Base-by-base conservation (phyloP, 176 grass and related monocot genomes). In the Rhynchospora breviuscula region DNA sequence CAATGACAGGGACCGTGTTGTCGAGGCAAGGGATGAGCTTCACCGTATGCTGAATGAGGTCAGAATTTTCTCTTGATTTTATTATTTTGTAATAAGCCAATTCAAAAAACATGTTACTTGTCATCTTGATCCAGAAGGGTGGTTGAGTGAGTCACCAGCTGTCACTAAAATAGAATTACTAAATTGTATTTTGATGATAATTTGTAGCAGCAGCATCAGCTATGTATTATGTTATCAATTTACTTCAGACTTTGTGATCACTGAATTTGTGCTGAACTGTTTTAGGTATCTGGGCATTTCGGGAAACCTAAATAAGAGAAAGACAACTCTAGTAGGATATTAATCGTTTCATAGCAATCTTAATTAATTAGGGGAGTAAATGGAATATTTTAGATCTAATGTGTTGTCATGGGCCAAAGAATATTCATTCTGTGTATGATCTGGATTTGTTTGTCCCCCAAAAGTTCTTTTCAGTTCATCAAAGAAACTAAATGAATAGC, bases 21-120 rank as follows among this genome's bases (percentile, higher is more conserved):
- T 82, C 2, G 80, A 82, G 15, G 80, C 80, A 48, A 63, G 80
- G 58, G 80, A 82, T 66, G 80, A 82, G 80, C 80, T 82, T 48
- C 80, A 82, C 46, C 80, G 80, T 51, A 82, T 82, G 80, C 80
- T 82, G 14, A 82, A 82, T 21, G 80, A 82, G 60, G 80, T 82
- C 40, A 29, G 33, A 53, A 10, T 47, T 53, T 22, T 78, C 51
- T 33, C 11, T 31, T 49, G 15, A 67, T 82, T 31, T 17, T 26
- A 1, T 57, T 35, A 13, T 13, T 62, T 48, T 52, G 10, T 74
- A 23, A 52, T 45, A 74, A 74, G 70, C n/a, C 45, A 51, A 74
- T 51, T 31, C 11, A 67, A 82, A 65, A 18, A 7, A 69, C 2
- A 69, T 9, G 31, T 11, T n/a, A n/a, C n/a, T n/a, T 54, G 53